Conservation (phyloP, 495 filamentous ascomycete genomes). For the Aspergillus mulundensis region DNA sequence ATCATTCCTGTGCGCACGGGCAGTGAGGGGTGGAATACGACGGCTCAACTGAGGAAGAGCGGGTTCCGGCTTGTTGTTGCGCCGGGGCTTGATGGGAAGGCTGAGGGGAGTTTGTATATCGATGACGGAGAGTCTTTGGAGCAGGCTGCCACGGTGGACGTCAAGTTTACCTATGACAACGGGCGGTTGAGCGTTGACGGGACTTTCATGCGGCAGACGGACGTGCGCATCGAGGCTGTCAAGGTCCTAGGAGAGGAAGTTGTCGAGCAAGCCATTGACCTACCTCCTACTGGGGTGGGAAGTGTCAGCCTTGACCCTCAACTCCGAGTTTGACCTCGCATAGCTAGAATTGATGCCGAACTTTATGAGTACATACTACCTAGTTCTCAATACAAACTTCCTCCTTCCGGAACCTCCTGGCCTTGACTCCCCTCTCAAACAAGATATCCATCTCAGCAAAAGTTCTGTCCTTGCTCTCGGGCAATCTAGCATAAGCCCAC, state of each 20-base stretch:
- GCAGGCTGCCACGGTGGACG: constrained; percentile 42
- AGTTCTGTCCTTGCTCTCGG: constrained; percentile 4
- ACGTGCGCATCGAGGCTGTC: constrained; percentile 51
- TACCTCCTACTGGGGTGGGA: background rate
- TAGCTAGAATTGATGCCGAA: too few species aligned
- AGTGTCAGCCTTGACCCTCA: background rate
- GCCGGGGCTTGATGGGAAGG: constrained; percentile 47
- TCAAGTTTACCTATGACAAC: constrained; percentile 50
- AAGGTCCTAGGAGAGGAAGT: constrained; percentile 18
- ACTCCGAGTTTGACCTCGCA: too few species aligned
- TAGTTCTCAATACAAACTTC: constrained; percentile 1
- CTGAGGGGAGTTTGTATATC: constrained; percentile 52
- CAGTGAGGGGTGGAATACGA: constrained; percentile 57
- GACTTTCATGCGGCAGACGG: constrained; percentile 44
- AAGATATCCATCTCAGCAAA: constrained; percentile 14
- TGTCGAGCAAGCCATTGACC: background rate
- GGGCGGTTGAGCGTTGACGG: constrained; percentile 49
- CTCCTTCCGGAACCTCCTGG: background rate
- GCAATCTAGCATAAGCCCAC: constrained; percentile 5
- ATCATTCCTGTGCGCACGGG: constrained; percentile 61
- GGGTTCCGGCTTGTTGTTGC: constrained; percentile 69
- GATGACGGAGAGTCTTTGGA: constrained; percentile 57
- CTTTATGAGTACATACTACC: background rate
- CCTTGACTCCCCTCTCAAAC: constrained; percentile 1
- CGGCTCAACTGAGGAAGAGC: constrained; percentile 57